A percentile compares a stretch with the other conserved stretches of the same genome.
Evolutionary conservation across 2,329 filamentous ascomycete species (phyloP).

Genomic region (Ophiostoma populinum): DNA sequence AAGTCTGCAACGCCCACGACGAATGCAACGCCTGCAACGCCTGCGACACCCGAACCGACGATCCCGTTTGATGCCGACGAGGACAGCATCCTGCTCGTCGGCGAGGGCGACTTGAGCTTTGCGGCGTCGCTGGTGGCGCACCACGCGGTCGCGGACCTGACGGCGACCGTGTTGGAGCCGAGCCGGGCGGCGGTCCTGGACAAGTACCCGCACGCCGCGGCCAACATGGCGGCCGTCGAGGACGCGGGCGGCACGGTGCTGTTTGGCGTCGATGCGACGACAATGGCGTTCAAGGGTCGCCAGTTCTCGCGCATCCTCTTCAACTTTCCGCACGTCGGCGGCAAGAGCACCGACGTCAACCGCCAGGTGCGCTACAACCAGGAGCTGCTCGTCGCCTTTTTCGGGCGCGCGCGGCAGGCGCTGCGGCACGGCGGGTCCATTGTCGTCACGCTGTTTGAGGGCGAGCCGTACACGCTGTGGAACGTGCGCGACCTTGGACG

Average conservation of each 20-base stretch:
- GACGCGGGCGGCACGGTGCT: slow-evolving; percentile 24
- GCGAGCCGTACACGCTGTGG: slow-evolving; percentile 89
- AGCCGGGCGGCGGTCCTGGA: slow-evolving; percentile 35
- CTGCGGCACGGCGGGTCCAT: slow-evolving; percentile 44
- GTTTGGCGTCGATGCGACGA: slow-evolving; percentile 51
- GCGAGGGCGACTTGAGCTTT: slow-evolving; percentile 71
- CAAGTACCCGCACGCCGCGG: slow-evolving; percentile 61
- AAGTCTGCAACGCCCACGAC: slow-evolving; percentile 1
- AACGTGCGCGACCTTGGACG: slow-evolving; percentile 77
- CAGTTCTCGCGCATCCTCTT: slow-evolving; percentile 69
- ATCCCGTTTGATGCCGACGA: slow-evolving; percentile 52
- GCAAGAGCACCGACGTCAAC: slow-evolving; percentile 83
- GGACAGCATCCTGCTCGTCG: slow-evolving; percentile 57
- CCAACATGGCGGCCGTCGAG: slow-evolving; percentile 28
- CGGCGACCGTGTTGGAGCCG: slow-evolving; percentile 52
- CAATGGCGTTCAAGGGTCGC: slow-evolving; percentile 30
- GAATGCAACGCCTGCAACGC: slow-evolving; percentile 6
- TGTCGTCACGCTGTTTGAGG: slow-evolving; percentile 79
- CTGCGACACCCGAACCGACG: slow-evolving; percentile 20
- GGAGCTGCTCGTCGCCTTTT: slow-evolving; percentile 54
- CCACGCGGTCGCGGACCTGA: slow-evolving; percentile 49
- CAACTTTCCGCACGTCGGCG: slow-evolving; percentile 95
- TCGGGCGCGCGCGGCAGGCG: slow-evolving; percentile 33
- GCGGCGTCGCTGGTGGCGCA: slow-evolving; percentile 46
- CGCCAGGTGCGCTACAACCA: slow-evolving; percentile 88